Evolutionary conservation across 768 basidiomycete genomes (phyloP), one percentile per base, ranked within the genome.

Genomic region (Calocybe indica): DNA sequence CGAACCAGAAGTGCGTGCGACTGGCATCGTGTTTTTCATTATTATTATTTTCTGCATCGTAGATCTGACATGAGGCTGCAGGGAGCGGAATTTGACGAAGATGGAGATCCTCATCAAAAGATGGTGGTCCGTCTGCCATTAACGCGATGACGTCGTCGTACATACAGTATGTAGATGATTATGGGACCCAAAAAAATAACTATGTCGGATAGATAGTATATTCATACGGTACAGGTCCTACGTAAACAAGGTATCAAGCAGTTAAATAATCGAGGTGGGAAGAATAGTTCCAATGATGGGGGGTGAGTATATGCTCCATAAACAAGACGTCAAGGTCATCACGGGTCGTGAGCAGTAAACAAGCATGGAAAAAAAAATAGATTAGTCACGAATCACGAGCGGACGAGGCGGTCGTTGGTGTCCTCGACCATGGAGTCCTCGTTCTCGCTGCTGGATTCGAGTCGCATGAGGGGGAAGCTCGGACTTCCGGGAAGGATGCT

Each of bases 81-180:
- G 83, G 85, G 83, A 52, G 74, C 75, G 22, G 76, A 80, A 62
- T 89, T 87, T 68, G 85, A 86, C 64, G 87, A 83, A 67, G 90
- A 86, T 48, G 89, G 88, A 31, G 88, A 79, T 58, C 88, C 86
- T 49, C 89, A 92, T 75, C 88, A 91, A 62, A 83, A 80, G 66
- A 88, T 92, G 88, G 73, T 83, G 51, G 65, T 75, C 55, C 71
- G 66, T 52, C 62, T 87, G 56, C 72, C 75, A 50, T 65, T 68
- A 55, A n/a, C 31, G 40, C 41, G 40, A 43, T 29, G 40, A n/a
- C 45, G 44, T 32, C 31, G 31, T 43, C 42, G 31, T 43, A 10
- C n/a, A 30, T 13, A 29, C 42, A 43, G 42, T 43, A 43, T 8
- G 42, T 43, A 43, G 31, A 43, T 43, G 31, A 34, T 43, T 37